Conservation (phyloP, 345 rosid genomes). For the Lepidium africanum region DNA sequence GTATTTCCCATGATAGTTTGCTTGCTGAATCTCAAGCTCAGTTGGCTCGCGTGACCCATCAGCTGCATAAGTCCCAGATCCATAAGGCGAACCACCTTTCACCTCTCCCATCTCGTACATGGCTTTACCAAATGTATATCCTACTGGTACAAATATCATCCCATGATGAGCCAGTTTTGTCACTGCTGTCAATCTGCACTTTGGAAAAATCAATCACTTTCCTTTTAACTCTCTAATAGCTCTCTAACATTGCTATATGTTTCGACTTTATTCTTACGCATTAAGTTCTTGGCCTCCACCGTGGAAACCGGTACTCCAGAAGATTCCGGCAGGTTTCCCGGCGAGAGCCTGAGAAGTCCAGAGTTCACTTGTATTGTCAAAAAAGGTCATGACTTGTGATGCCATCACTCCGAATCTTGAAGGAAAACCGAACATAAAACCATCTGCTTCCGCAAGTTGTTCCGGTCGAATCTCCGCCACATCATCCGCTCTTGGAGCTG, state of each 20-base stretch:
- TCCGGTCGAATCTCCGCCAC: conserved; percentile 68
- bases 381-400: conserved; percentile 81
- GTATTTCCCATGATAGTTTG: conserved; percentile 79
- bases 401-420: conserved; percentile 97
- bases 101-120: conserved; percentile 92
- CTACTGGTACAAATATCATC: conserved; percentile 82
- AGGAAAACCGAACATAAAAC: conserved; percentile 88
- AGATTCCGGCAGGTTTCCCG: conserved; percentile 95
- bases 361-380: conserved; percentile 62
- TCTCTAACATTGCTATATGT: not conserved
- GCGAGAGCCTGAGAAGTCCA: conserved; percentile 83
- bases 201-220: not conserved
- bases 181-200: conserved; percentile 66
- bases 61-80: conserved; percentile 90
- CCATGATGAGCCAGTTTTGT: conserved; percentile 90
- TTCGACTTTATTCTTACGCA: conserved; percentile 50
- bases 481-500: conserved; percentile 61
- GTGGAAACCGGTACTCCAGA: conserved; percentile 95
- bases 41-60: conserved; percentile 79
- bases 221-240: not conserved
- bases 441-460: conserved; percentile 82
- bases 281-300: conserved; percentile 98
- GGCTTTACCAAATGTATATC: conserved; percentile 74
- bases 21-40: conserved; percentile 72
- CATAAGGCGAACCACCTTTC: conserved; percentile 88